Base-by-base conservation (phyloP, 345 rosid genomes). In the thale cress (Arabidopsis thaliana) region DNA sequence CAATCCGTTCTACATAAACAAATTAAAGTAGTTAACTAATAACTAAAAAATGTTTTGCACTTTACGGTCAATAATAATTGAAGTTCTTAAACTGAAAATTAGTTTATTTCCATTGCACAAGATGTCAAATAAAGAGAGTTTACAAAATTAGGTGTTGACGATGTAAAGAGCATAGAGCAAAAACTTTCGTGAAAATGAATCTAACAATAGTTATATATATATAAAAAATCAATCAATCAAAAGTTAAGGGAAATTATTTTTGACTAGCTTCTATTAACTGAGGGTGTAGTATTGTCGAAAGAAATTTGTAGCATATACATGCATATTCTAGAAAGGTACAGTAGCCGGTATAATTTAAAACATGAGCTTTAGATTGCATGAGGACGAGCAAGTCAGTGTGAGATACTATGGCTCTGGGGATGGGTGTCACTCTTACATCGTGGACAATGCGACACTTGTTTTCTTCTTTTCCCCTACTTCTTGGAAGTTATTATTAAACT, bases 361-460 rank as follows among this genome's bases (percentile, higher is more conserved):
- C 42, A 5, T 7, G 60, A 56, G 40, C 40, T 33, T 50, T 4
- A 44, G 6, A 9, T 25, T 69, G 74, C 67, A 71, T 71, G 75
- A 34, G 46, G 24, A 45, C 46, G 75, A 59, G 61, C 75, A 71
- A 71, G 20, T 16, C 20, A 16, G 67, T 71, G 75, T 71, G 75
- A 11, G 66, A 69, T 16, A 10, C 16, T 11, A 46, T 59, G 32
- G 32, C n/a, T 25, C 51, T 28, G 49, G 73, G 59, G 73, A 58
- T 75, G 51, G 1, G 73, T 75, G 74, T 67, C 55, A 41, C 55
- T 48, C 38, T 32, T 34, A 2, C 40, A 34, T 42, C 8, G 25
- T 25, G 33, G 72, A 37, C 16, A 4, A 34, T 49, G 16, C 7
- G 73, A 75, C 73, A 59, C 60, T 60, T 68, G 69, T 60, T 45